phyloP scores from a whole-genome alignment of 192 early-diverging fungal species.

The Coemansia sp. region DNA sequence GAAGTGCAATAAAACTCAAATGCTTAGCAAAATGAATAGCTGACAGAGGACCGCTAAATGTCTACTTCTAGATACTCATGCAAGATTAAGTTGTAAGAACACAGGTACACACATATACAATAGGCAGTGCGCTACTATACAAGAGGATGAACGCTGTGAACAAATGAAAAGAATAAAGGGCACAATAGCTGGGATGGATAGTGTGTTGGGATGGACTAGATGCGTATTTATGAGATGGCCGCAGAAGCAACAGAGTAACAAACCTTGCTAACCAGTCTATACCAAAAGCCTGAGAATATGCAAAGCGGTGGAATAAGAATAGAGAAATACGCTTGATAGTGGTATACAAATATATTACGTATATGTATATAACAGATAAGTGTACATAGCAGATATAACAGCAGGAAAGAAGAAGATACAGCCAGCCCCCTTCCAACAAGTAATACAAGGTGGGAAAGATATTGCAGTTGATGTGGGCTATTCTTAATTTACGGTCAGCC shows the following conservation, averaged over 20 bases:
- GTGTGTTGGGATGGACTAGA: background rate
- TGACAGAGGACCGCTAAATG: too few species aligned
- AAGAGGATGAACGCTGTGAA: background rate
- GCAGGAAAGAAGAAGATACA: background rate
- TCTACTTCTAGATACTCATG: background rate
- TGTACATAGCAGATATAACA: background rate
- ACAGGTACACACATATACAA: background rate
- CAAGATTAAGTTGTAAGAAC: background rate
- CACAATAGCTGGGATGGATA: background rate
- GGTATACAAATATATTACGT: background rate
- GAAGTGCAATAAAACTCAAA: background rate
- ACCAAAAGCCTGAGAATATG: constrained; percentile 3
- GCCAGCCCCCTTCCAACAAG: background rate
- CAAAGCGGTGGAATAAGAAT: background rate
- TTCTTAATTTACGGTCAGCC: background rate
- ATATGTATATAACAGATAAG: background rate
- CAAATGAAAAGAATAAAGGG: background rate
- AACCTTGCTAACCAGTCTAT: background rate
- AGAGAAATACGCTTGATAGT: background rate
- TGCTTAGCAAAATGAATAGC: constrained; percentile 3
- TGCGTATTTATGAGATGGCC: background rate
- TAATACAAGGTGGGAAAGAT: background rate
- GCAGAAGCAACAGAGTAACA: background rate
- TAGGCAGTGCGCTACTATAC: background rate
- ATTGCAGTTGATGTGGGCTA: background rate